A percentile compares a stretch with the other conserved stretches of the same genome.
Evolutionary conservation across 805 yeast species (phyloP).

Genomic region (Kuraishia piskuri): DNA sequence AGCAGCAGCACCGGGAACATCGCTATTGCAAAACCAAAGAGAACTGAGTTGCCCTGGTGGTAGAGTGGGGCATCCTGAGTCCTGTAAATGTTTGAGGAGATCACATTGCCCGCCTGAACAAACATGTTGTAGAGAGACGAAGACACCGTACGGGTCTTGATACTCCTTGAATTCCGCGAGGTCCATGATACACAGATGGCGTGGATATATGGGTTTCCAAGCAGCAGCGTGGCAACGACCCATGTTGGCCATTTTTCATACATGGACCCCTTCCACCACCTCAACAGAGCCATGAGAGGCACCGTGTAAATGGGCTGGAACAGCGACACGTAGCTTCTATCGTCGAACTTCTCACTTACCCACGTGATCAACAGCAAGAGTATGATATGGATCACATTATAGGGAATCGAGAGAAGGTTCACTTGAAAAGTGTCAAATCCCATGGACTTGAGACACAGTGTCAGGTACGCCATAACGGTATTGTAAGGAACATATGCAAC

Average conservation of each 20-base stretch:
- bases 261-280: constrained; percentile 8
- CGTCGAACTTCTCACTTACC: constrained; percentile 25
- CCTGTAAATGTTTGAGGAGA: constrained; percentile 48
- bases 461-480: constrained; percentile 35
- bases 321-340: constrained; percentile 8
- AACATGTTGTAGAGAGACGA: constrained; percentile 60
- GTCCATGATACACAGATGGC: constrained; percentile 53
- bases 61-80: constrained; percentile 52
- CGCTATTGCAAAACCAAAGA: constrained; percentile 27
- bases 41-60: constrained; percentile 41
- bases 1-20: constrained; percentile 19
- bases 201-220: constrained; percentile 47
- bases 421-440: constrained; percentile 47
- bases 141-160: constrained; percentile 55
- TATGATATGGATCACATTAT: constrained; percentile 28
- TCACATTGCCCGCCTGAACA: constrained; percentile 49
- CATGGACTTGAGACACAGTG: constrained; percentile 36
- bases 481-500: constrained; percentile 27
- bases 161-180: constrained; percentile 54
- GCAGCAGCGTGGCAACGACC: constrained; percentile 6
- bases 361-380: constrained; percentile 26
- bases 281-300: constrained; percentile 2
- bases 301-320: neutral
- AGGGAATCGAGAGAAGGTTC: constrained; percentile 45
- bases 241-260: constrained; percentile 7